phyloP scores from a whole-genome alignment of 2,329 filamentous ascomycete species.

The Diatrype stigma region DNA sequence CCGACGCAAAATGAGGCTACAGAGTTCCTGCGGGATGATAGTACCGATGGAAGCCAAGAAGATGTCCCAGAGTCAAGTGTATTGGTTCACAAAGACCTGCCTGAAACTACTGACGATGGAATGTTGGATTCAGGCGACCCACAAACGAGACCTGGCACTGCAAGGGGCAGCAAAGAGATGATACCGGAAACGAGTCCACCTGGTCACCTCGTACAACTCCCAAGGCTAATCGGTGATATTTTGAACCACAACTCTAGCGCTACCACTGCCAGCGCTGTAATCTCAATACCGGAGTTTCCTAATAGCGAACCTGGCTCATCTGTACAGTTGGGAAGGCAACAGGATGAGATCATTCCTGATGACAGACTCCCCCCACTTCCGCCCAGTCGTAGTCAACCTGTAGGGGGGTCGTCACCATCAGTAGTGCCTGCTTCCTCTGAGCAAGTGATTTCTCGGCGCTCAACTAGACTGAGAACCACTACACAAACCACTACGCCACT shows the following conservation, averaged over 20 bases:
- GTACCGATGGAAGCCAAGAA: conserved; percentile 2
- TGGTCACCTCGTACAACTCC: conserved; percentile 16
- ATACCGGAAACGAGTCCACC: conserved; percentile 29
- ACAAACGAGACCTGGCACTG: background rate
- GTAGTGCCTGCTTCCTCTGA: conserved; percentile 22
- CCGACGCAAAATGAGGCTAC: conserved; percentile 4
- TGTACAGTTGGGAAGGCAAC: conserved; percentile 7
- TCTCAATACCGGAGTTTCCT: conserved; percentile 18
- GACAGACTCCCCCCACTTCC: conserved; percentile 4
- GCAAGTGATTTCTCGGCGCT: conserved; percentile 13
- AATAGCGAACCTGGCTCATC: background rate
- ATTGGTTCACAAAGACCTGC: conserved; percentile 5
- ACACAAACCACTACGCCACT: conserved; percentile 12
- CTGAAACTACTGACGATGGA: background rate
- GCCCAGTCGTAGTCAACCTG: conserved; percentile 1
- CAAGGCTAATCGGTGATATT: conserved; percentile 17
- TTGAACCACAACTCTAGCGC: conserved; percentile 16
- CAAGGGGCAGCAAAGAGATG: conserved; percentile 17
- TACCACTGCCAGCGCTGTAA: conserved; percentile 10
- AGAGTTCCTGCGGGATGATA: background rate
- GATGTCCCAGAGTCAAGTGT: conserved; percentile 7
- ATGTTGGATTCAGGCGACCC: background rate
- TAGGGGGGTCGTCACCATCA: conserved; percentile 17
- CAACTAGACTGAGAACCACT: conserved; percentile 10
- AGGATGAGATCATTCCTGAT: background rate